A percentile compares a stretch with the other conserved stretches of the same genome.
Evolutionary conservation across 176 grass and related monocot species (phyloP).

Genomic region (Carex scoparia): DNA sequence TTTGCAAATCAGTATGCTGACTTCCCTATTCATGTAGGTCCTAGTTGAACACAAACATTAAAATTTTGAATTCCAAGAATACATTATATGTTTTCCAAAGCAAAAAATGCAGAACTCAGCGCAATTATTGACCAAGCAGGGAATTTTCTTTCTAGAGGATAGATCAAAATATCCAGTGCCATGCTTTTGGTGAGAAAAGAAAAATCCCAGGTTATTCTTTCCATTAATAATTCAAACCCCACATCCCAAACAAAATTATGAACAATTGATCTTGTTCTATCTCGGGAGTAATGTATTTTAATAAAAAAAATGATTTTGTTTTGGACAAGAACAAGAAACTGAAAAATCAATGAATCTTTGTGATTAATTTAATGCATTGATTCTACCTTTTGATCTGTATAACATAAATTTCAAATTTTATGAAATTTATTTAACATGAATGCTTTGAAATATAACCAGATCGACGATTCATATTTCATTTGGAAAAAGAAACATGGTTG

Average conservation of each 20-base stretch:
- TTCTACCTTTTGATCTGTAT: neutral
- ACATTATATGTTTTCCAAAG: neutral
- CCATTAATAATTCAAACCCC: neutral
- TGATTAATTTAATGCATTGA: neutral
- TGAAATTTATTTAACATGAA: neutral
- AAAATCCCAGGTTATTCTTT: neutral
- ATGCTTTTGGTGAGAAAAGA: neutral
- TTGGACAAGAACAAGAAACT: neutral
- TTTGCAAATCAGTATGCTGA: conserved; percentile 6
- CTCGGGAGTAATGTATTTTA: too few relatives aligned
- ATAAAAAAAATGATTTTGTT: neutral
- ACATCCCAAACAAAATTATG: neutral
- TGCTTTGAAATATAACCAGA: neutral
- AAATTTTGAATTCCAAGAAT: neutral
- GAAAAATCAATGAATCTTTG: neutral
- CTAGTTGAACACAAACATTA: neutral
- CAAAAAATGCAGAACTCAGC: neutral
- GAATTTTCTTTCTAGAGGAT: neutral
- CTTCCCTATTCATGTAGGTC: neutral
- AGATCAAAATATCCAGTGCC: neutral
- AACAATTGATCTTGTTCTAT: neutral
- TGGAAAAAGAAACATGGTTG: neutral
- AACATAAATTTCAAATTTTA: neutral
- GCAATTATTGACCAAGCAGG: neutral
- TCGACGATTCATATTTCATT: neutral